A percentile compares a stretch with the other conserved stretches of the same genome.
Evolutionary conservation across 164 flowering plant species (phyloP).

Genomic region (Umbilicus rupestris): DNA sequence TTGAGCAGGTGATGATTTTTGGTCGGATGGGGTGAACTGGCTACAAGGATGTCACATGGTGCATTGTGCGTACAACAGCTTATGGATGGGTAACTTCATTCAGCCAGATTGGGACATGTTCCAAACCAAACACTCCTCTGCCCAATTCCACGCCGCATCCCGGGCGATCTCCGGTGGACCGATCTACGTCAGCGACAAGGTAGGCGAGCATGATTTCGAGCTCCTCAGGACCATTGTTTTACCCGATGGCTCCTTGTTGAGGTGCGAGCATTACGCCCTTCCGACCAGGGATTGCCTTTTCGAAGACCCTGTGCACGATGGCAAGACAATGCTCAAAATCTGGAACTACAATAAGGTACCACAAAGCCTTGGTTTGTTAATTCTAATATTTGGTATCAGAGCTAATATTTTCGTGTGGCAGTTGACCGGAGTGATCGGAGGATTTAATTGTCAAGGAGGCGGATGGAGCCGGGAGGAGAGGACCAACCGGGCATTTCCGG

Average conservation of each 20-base stretch:
- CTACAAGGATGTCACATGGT: constrained; percentile 92
- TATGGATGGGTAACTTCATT: constrained; percentile 88
- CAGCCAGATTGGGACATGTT: constrained; percentile 97
- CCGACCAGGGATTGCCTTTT: constrained; percentile 75
- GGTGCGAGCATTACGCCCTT: constrained; percentile 61
- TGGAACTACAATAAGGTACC: constrained; percentile 88
- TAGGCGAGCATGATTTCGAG: constrained; percentile 60
- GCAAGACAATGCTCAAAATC: constrained; percentile 80
- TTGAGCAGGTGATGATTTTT: constrained; percentile 66
- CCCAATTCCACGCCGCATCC: constrained; percentile 82
- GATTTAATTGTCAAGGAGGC: constrained; percentile 79
- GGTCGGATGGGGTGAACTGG: constrained; percentile 89
- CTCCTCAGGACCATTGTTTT: constrained; percentile 55
- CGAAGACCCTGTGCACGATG: constrained; percentile 68
- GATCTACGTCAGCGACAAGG: constrained; percentile 63
- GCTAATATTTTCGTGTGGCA: constrained; percentile 8
- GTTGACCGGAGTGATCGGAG: constrained; percentile 56
- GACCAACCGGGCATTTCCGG: constrained; percentile 41
- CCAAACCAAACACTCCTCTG: constrained; percentile 81
- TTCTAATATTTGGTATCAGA: no score
- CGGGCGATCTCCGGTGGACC: constrained; percentile 90
- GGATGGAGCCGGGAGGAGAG: constrained; percentile 65
- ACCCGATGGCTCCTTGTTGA: constrained; percentile 68
- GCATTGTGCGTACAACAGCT: constrained; percentile 82
- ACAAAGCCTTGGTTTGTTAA: no score